Base-by-base conservation (phyloP, 371 early-diverging fungal genomes). In the Zopfochytrium polystomum region DNA sequence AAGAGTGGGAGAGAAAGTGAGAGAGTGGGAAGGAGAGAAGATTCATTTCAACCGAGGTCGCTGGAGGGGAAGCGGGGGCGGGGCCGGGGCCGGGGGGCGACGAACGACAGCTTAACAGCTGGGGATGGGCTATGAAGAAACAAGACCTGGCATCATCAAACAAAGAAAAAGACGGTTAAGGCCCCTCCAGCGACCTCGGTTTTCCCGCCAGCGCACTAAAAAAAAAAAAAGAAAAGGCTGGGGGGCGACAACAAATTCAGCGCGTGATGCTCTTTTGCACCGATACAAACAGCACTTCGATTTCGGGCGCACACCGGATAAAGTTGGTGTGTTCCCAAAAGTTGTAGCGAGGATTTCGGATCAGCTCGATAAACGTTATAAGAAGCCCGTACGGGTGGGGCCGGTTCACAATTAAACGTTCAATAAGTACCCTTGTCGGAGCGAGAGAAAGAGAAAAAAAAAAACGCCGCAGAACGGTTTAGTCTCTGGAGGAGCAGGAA, bases 361-460 rank as follows among this genome's bases (percentile, higher is more conserved):
- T 89, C 62, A 98, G 75, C 72, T 98, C 98, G 58, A 95, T 96
- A 71, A 97, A 90, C 1, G 97, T 95, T 30, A 96, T 91, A 66
- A 96, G 76, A 47, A 98, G 78, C 13, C 96, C 96, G 92, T 96
- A 96, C 43, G 99, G 99, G 76, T 95, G 95, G 23, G 97, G 99
- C 31, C 96, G 81, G 74, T 93, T 93, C 15, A 92, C 97, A 66
- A 98, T 90, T 50, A 96, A 77, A 35, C 97, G 88, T 73, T 97
- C 99, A 57, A 96, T 75, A 29, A 98, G 75, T 1, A 96, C 96
- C 25, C 96, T 78, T 50, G 9, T 7, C 7, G 27, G 11, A 18
- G 22, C 34, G 30, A 15, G 15, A 22, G 3, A 54, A 18, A 42
- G 38, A 18, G 15, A 54, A 35, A 20, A 53, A n/a, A 6, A 20